Conservation (phyloP, 1,139 yeast species). For the Debaryomyces nepalensis region DNA sequence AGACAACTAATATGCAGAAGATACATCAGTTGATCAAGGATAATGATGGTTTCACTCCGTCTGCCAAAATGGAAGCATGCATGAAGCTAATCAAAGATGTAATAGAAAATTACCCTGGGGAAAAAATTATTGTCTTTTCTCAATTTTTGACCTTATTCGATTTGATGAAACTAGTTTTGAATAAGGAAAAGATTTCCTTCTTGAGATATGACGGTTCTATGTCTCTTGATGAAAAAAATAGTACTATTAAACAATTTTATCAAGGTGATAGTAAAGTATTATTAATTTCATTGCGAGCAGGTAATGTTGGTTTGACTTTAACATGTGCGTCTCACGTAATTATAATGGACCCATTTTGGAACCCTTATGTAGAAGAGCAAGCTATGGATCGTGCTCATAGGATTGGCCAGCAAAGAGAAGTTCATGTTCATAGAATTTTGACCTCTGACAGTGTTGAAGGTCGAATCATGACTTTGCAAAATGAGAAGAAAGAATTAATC, state of each 20-base stretch:
- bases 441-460: constrained; percentile 78
- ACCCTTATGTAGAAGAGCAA: constrained; percentile 94
- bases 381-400: constrained; percentile 96
- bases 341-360: constrained; percentile 94
- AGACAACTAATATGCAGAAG: constrained; percentile 21
- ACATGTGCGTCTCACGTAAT: constrained; percentile 94
- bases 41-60: constrained; percentile 43
- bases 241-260: constrained; percentile 65
- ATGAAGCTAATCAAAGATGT: constrained; percentile 51
- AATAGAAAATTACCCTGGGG: constrained; percentile 47
- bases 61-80: constrained; percentile 61
- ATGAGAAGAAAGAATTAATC: constrained; percentile 72
- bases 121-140: constrained; percentile 77
- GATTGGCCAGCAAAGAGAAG: constrained; percentile 83
- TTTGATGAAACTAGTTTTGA: constrained; percentile 62
- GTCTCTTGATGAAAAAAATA: constrained; percentile 67
- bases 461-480: constrained; percentile 78
- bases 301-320: constrained; percentile 88
- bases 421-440: constrained; percentile 71
- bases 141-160: constrained; percentile 84
- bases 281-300: constrained; percentile 82
- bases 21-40: constrained; percentile 33
- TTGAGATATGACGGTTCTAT: constrained; percentile 83
- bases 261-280: constrained; percentile 57
- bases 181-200: constrained; percentile 49